phyloP scores from a whole-genome alignment of 2,329 filamentous ascomycete species.

The Pseudogymnoascus sp. region DNA sequence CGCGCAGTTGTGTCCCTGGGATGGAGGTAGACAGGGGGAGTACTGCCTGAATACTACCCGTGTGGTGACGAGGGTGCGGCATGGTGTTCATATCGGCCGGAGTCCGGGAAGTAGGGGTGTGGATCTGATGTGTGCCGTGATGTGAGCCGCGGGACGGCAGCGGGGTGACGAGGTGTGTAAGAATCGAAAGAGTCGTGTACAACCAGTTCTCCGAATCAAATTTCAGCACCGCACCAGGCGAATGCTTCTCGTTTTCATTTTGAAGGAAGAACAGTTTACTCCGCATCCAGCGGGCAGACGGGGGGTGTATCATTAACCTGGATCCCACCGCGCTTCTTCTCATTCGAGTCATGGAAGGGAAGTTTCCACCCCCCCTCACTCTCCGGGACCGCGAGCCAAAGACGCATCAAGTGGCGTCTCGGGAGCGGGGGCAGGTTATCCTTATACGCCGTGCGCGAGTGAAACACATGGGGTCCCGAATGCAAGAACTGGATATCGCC shows the following conservation, averaged over 20 bases:
- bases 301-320: slow-evolving; percentile 77
- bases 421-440: slow-evolving; percentile 62
- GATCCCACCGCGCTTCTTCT: slow-evolving; percentile 83
- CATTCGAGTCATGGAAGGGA: slow-evolving; percentile 70
- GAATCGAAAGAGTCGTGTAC: not conserved
- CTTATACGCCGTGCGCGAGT: slow-evolving; percentile 73
- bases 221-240: not conserved
- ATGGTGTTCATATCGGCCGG: not conserved
- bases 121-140: not conserved
- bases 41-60: not conserved
- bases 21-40: not conserved
- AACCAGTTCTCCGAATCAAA: not conserved
- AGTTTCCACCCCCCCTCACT: slow-evolving; percentile 77
- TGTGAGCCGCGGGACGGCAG: not conserved
- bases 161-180: not conserved
- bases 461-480: slow-evolving; percentile 70
- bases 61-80: not conserved
- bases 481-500: slow-evolving; percentile 79
- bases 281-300: slow-evolving; percentile 67
- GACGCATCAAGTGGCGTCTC: slow-evolving; percentile 67
- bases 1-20: not conserved
- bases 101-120: not conserved
- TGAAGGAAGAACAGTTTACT: slow-evolving; percentile 40
- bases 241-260: not conserved
- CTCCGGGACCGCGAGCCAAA: slow-evolving; percentile 80